Evolutionary conservation across 768 basidiomycete species (phyloP).

Genomic region (Boletales sp.): DNA sequence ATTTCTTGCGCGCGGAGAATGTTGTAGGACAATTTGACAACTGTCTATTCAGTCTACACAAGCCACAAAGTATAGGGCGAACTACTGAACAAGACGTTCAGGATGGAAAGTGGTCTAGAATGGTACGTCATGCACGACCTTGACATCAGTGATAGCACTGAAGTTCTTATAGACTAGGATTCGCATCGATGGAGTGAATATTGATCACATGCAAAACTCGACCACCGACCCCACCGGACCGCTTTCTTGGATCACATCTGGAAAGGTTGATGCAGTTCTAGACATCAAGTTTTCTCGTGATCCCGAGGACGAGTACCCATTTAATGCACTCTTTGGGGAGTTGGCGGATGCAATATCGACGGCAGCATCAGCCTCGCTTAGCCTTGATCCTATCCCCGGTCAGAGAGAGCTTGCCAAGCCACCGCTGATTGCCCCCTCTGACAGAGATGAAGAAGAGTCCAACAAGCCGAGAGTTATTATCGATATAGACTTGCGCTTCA

Average conservation of each 20-base stretch:
- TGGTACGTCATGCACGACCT: constrained; percentile 52
- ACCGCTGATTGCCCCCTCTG: constrained; percentile 69
- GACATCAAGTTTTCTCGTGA: constrained; percentile 97
- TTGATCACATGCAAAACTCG: constrained; percentile 90
- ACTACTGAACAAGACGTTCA: constrained; percentile 83
- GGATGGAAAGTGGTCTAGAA: constrained; percentile 81
- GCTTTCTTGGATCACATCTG: constrained; percentile 96
- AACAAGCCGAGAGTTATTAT: constrained; percentile 59
- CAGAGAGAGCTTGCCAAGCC: constrained; percentile 85
- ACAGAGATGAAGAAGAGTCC: constrained; percentile 23
- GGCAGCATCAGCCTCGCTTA: constrained; percentile 44
- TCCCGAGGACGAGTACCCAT: constrained; percentile 60
- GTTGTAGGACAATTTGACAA: constrained; percentile 98
- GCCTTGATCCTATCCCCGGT: constrained; percentile 73
- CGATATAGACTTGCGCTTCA: constrained; percentile 91
- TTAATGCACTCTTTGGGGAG: constrained; percentile 84
- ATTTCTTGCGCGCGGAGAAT: constrained; percentile 85
- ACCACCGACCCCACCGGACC: constrained; percentile 76
- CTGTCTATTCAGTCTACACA: constrained; percentile 93
- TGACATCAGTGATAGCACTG: neutral
- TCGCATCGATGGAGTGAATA: constrained; percentile 93
- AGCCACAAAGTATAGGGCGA: constrained; percentile 91
- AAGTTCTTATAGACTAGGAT: constrained; percentile 69
- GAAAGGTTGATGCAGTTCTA: constrained; percentile 93
- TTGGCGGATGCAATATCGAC: constrained; percentile 86